Percentiles rank a stretch among this genome's conserved stretches.
These are phyloP conservation scores for Lepidium didymum DNA, from an alignment of 345 rosid species.

Conservation along the genomic window DNA sequence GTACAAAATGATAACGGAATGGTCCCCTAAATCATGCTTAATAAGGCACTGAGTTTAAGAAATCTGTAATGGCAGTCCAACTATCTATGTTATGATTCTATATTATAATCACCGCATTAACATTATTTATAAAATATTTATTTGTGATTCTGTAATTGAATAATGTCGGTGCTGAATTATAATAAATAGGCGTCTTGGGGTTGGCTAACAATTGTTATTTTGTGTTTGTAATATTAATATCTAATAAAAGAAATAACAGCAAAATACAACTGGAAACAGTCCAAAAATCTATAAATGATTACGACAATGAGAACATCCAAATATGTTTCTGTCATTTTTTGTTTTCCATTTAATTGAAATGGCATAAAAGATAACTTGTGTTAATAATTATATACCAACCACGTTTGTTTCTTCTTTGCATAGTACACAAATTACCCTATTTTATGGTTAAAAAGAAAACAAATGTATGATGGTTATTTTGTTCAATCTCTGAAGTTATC, in stretches of 20 bases:
- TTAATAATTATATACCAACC: not conserved
- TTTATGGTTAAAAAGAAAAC: no score
- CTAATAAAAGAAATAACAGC: conserved; percentile 11
- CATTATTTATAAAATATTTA: no score
- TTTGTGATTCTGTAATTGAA: not conserved
- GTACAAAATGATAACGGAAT: conserved; percentile 2
- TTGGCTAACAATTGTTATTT: conserved; percentile 17
- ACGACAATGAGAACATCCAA: conserved; percentile 14
- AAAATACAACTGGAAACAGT: conserved; percentile 20
- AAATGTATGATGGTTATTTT: no score
- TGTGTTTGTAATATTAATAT: conserved; percentile 1
- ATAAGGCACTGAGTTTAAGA: conserved; percentile 18
- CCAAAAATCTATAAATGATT: conserved; percentile 4
- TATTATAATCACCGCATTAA: conserved; percentile 21
- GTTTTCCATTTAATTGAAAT: not conserved
- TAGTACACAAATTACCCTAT: no score
- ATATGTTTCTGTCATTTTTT: not conserved
- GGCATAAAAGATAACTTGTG: not conserved
- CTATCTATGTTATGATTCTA: conserved; percentile 7
- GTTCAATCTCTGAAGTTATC: no score
- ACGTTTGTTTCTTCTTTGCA: not conserved
- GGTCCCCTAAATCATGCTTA: conserved; percentile 11
- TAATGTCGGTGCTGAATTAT: conserved; percentile 28
- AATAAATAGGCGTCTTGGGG: conserved; percentile 15
- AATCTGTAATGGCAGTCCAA: not conserved